Evolutionary conservation across 495 filamentous ascomycete genomes (phyloP), one percentile per base, ranked within the genome.

Genomic region (Penicillium steckii): DNA sequence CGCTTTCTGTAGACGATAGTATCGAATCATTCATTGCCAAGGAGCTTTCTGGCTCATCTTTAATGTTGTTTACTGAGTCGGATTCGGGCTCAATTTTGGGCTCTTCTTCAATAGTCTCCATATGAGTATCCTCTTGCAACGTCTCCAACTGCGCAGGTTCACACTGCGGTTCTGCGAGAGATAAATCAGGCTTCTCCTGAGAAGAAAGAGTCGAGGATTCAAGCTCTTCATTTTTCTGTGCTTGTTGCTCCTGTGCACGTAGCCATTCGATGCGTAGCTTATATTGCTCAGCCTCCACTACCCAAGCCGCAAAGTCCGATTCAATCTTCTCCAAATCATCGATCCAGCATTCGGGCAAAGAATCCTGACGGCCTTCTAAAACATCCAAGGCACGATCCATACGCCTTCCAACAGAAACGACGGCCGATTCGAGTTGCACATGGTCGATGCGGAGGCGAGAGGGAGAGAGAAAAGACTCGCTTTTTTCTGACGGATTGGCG

Each of bases 331-430:
- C 95, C 59, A 97, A 81, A 6, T 84, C 77, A 50, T 92, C 89
- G 41, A 97, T 82, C 95, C 95, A 98, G 17, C 70, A 60, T 26
- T 95, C 90, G 0, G 94, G 94, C 8, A 98, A 65, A 3, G 86
- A 86, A 57, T 98, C 94, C 46, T 85, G 76, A 22, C 83, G 78
- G 4, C 89, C 91, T 63, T 96, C 94, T 8, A 97, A 71, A 8
- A 82, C 74, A 59, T 97, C 92, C 6, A 97, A 78, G 79, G 95
- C 88, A 10, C 71, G 77, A 65, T 98, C 94, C 64, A 97, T 74
- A 19, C 84, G 73, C 30, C 79, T 79, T 0, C 90, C 95, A 1
- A 89, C 78, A 15, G 80, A 77, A 27, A 80, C 70, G 15, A 97
- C 85, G 46, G 87, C 88, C 8, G 80, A 71, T 44, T 87, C 80